These are phyloP conservation scores for Tricholomella constricta DNA, from an alignment of 768 basidiomycete species.

Conservation along the genomic window DNA sequence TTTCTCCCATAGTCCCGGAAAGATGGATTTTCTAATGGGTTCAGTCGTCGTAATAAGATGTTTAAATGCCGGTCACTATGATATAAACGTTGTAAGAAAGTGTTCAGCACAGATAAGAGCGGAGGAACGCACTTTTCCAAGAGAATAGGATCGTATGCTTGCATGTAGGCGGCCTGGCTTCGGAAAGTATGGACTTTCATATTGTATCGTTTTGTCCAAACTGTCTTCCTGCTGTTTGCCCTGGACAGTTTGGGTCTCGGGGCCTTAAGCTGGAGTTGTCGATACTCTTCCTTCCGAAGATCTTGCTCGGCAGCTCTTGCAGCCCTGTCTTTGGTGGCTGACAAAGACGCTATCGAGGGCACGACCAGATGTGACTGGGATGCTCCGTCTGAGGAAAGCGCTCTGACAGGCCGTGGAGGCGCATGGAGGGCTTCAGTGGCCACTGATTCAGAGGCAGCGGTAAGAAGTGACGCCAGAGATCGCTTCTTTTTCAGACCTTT, in stretches of 20 bases:
- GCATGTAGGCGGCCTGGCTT: slow-evolving; percentile 60
- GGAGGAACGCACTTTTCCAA: slow-evolving; percentile 55
- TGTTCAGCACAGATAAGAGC: slow-evolving; percentile 3
- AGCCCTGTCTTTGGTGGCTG: slow-evolving; percentile 8
- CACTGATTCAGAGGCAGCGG: slow-evolving; percentile 12
- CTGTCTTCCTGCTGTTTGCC: slow-evolving; percentile 26
- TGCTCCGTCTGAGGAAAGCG: slow-evolving; percentile 15
- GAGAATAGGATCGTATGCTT: slow-evolving; percentile 57
- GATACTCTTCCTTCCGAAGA: slow-evolving; percentile 19
- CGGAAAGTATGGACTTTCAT: slow-evolving; percentile 61
- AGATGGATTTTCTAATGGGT: slow-evolving; percentile 53
- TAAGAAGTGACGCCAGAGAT: slow-evolving; percentile 38
- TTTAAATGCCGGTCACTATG: slow-evolving; percentile 64
- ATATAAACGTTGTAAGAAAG: slow-evolving; percentile 1
- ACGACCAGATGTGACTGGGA: neutral
- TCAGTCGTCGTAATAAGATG: slow-evolving; percentile 56
- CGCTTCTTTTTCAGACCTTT: slow-evolving; percentile 37
- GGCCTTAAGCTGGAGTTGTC: slow-evolving; percentile 19
- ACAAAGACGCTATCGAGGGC: neutral
- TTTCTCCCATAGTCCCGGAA: slow-evolving; percentile 55
- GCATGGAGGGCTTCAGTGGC: slow-evolving; percentile 2
- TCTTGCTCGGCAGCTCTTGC: slow-evolving; percentile 1
- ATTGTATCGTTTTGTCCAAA: slow-evolving; percentile 42
- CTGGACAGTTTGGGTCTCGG: neutral
- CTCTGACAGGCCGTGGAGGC: slow-evolving; percentile 7